A percentile compares a stretch with the other conserved stretches of the same genome.
These are phyloP conservation scores for Tulasnella calospora DNA, from an alignment of 768 basidiomycete species.

Conservation along the genomic window DNA sequence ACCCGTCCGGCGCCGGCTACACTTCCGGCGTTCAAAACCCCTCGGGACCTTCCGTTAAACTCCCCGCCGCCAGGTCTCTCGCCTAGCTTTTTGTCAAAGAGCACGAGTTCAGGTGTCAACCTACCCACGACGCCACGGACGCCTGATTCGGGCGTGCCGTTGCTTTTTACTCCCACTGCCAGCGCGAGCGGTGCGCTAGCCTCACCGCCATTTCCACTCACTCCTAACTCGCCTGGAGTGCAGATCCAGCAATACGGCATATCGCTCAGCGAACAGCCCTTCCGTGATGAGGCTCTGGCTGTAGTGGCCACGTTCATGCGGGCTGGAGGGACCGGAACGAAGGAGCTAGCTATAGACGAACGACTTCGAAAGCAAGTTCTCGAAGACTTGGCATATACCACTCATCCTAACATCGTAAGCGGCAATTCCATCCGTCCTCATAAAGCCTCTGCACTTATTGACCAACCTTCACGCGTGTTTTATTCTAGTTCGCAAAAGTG, in stretches of 20 bases:
- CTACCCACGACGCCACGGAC: background rate
- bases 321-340: constrained; percentile 27
- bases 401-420: constrained; percentile 41
- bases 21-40: background rate
- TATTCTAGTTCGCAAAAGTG: constrained; percentile 36
- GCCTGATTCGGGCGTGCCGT: constrained; percentile 26
- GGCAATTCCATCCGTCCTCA: background rate
- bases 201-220: background rate
- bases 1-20: background rate
- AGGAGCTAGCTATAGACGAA: constrained; percentile 32
- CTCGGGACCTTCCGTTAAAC: background rate
- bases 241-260: background rate
- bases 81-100: background rate
- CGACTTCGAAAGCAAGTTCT: constrained; percentile 35
- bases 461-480: background rate
- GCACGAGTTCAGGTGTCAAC: background rate
- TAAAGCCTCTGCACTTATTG: background rate
- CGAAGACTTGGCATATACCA: constrained; percentile 34
- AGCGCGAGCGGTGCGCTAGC: background rate
- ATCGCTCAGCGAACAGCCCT: constrained; percentile 28
- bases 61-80: background rate
- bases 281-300: constrained; percentile 34
- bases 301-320: constrained; percentile 33
- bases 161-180: constrained; percentile 25
- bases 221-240: background rate